Evolutionary conservation across 2,329 filamentous ascomycete species (phyloP), one percentile per base, ranked within the genome.

Genomic region (Pyricularia pennisetigena): DNA sequence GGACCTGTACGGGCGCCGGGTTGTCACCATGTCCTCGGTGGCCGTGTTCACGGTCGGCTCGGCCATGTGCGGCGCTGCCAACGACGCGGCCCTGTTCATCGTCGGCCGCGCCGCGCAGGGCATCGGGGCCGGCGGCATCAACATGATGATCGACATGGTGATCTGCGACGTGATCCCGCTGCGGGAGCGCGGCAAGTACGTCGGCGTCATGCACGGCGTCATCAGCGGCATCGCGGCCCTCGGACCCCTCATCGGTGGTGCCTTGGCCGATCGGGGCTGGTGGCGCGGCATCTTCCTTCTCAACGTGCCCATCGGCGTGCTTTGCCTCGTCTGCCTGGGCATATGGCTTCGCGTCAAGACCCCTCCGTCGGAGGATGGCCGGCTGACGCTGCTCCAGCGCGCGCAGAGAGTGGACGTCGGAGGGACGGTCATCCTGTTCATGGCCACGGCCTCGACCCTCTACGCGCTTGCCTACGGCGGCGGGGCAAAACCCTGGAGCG

Each of bases 31-130:
- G 23, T 24, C 20, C 20, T 67, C 64, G 20, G n/a, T 59, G 3
- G 68, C 62, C 3, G 12, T 59, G 2, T 68, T 68, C 64, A 65
- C 64, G 30, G 30, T 67, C 7, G 68, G 68, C n/a, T 64, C 84
- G 68, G 82, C 79, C 0, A 76, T 89, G 3, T 80, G 77, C 59
- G 86, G 84, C 0, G 80, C 79, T 0, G 82, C 86, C 0, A 77
- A 72, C 0, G 80, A 71, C 8, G 77, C 76, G 0, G 72, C 71
- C 0, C 81, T 82, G 72, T 76, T 90, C 2, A 85, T 90, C 16
- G 79, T 78, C 3, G 81, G 78, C 6, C 76, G 79, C 1, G 75
- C 69, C 0, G 71, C 88, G 0, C 85, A 88, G 68, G 86, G 87
- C 0, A 67, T 77, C 1, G 79, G 80, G 0, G 73, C 71, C 3